Evolutionary conservation across 2,329 filamentous ascomycete genomes (phyloP), one percentile per base, ranked within the genome.

Genomic region (Diaporthe aspalathi): DNA sequence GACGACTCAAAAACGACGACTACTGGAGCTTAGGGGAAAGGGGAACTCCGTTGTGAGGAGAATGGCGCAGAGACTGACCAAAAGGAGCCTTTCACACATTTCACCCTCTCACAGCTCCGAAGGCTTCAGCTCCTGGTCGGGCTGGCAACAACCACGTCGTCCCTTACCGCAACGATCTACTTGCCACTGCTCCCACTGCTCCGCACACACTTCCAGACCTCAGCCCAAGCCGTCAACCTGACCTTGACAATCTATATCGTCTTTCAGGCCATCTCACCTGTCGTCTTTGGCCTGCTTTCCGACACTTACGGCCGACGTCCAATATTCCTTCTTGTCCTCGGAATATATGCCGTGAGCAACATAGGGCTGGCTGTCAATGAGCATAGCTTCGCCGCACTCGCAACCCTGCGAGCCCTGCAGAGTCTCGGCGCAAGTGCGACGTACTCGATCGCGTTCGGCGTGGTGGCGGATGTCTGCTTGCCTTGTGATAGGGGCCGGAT

Each of bases 381-480:
- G 73, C 81, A 83, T 22, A 82, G 84, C 74, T 89, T 87, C 73
- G 81, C 82, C 0, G 85, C 87, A 0, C 79, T 91, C 17, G 76
- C 91, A 22, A 80, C 90, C 2, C 78, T 91, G 3, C 84, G 89
- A 0, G 86, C 86, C 77, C 70, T 91, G 3, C 89, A 91, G 75
- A 88, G 87, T 29, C 82, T 85, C 1, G 89, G 90, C 0, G 90
- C 87, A 74, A 89, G 87, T 73, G 89, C 89, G 0, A 91, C 90
- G 0, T 83, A 93, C 12, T 89, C 92, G 0, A 83, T 94, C 1
- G 89, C 88, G 0, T 91, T 87, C 73, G 92, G 89, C 0, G 87
- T 93, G 3, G 87, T 93, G 7, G 89, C 90, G 0, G 92, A 94
- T 75, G 85, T 93, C 14, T 86, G 89, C 0, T 88, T 89, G 0